A percentile compares a stretch with the other conserved stretches of the same genome.
Evolutionary conservation across 441 rosid species (phyloP).

Genomic region (Manihot esculenta): DNA sequence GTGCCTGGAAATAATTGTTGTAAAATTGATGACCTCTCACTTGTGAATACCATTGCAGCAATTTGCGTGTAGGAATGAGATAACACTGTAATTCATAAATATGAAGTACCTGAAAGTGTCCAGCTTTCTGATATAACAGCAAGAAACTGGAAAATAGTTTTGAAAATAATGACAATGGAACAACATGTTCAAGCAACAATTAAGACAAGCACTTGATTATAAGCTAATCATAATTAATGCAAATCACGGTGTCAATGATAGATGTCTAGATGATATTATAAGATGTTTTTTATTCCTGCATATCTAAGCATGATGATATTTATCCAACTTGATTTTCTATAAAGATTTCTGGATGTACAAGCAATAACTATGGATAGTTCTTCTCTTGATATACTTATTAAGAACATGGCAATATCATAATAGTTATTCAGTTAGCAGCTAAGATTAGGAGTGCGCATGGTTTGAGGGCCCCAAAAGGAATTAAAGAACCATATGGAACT

Average conservation of each 20-base stretch:
- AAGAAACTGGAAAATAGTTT: too few relatives aligned
- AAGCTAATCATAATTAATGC: not conserved
- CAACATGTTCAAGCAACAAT: too few relatives aligned
- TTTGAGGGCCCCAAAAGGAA: not conserved
- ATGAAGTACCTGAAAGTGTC: constrained; percentile 67
- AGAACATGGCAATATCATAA: not conserved
- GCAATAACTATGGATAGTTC: not conserved
- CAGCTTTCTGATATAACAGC: constrained; percentile 56
- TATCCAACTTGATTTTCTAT: not conserved
- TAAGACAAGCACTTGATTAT: not conserved
- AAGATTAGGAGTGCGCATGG: too few relatives aligned
- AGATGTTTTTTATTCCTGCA: not conserved
- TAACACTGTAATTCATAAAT: not conserved
- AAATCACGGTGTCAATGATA: not conserved
- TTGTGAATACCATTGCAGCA: too few relatives aligned
- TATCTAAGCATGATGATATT: not conserved
- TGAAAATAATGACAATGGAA: too few relatives aligned
- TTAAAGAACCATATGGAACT: too few relatives aligned
- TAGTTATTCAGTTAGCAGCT: not conserved
- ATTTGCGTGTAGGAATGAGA: not conserved
- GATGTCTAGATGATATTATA: not conserved
- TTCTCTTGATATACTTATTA: not conserved
- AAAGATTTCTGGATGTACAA: not conserved
- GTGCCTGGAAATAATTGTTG: constrained; percentile 43
- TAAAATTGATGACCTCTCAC: not conserved